These are phyloP conservation scores for Starmera amethionina DNA, from an alignment of 805 yeast species.

Conservation along the genomic window DNA sequence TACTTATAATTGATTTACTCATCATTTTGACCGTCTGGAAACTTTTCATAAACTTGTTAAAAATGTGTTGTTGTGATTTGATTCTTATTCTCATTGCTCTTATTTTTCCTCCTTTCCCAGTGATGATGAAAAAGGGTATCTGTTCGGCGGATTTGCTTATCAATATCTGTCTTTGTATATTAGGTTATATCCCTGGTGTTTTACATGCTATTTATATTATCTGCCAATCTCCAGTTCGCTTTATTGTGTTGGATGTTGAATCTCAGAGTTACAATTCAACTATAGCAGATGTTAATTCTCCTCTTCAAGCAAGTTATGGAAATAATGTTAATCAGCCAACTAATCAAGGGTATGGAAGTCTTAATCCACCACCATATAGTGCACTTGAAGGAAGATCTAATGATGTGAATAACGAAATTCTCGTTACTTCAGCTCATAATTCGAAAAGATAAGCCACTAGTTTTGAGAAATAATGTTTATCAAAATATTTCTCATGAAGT, in stretches of 20 bases:
- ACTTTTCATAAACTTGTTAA: background rate
- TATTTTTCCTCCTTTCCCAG: slow-evolving; percentile 73
- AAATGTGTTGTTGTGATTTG: slow-evolving; percentile 37
- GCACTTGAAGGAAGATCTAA: no score
- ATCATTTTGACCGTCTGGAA: no score
- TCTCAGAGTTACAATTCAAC: slow-evolving; percentile 6
- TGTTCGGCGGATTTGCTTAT: slow-evolving; percentile 62
- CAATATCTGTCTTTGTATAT: slow-evolving; percentile 57
- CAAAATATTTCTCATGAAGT: no score
- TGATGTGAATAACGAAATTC: no score
- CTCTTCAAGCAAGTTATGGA: no score
- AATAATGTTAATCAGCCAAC: background rate
- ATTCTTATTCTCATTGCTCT: slow-evolving; percentile 60
- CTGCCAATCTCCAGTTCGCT: slow-evolving; percentile 50
- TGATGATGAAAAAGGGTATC: slow-evolving; percentile 60
- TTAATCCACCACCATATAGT: no score
- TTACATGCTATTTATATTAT: slow-evolving; percentile 74
- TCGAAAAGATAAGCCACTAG: no score
- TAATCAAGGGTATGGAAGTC: slow-evolving; percentile 1
- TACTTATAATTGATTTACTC: no score
- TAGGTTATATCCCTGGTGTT: slow-evolving; percentile 73
- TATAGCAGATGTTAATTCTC: no score
- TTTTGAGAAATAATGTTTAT: no score
- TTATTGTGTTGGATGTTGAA: slow-evolving; percentile 20
- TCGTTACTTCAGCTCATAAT: no score